A percentile compares a stretch with the other conserved stretches of the same genome.
phyloP scores from a whole-genome alignment of 2,329 filamentous ascomycete genomes.

The Aspergillus aculeatinus region DNA sequence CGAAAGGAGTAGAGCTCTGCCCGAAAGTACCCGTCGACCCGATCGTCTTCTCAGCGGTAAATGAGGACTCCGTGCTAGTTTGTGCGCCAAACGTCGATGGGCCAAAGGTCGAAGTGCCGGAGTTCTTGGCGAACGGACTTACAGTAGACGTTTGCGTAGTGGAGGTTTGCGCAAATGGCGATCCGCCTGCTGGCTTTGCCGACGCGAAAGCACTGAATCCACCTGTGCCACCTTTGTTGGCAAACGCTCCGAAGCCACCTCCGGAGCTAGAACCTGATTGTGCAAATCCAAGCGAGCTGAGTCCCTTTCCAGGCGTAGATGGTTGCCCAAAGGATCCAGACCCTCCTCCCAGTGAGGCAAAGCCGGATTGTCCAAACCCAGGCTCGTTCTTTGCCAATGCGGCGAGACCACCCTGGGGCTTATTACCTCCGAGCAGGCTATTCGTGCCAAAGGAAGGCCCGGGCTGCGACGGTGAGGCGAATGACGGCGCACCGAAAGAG shows the following conservation, averaged over 20 bases:
- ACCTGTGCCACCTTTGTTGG: conserved; percentile 20
- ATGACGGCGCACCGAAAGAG: conserved; percentile 29
- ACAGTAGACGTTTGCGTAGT: conserved; percentile 23
- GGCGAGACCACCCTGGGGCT: conserved; percentile 36
- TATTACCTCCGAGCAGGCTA: conserved; percentile 22
- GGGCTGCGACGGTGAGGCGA: conserved; percentile 34
- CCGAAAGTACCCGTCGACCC: conserved; percentile 33
- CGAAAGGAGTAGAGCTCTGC: conserved; percentile 35
- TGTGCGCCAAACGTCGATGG: conserved; percentile 32
- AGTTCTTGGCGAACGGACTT: conserved; percentile 31
- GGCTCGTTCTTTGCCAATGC: conserved; percentile 20
- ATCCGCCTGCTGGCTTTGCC: conserved; percentile 23
- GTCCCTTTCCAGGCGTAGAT: conserved; percentile 26
- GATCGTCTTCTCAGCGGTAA: conserved; percentile 27
- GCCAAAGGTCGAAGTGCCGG: conserved; percentile 14
- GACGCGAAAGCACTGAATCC: conserved; percentile 28
- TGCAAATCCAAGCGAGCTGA: conserved; percentile 24
- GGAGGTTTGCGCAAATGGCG: conserved; percentile 29
- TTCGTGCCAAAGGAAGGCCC: conserved; percentile 32
- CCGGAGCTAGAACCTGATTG: conserved; percentile 21
- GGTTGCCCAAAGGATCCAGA: conserved; percentile 34
- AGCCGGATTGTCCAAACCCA: conserved; percentile 36
- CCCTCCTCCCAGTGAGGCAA: conserved; percentile 22
- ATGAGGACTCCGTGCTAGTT: conserved; percentile 25
- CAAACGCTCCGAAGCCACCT: conserved; percentile 39